These are phyloP conservation scores for Chalaropsis thielavioides DNA, from an alignment of 2,329 filamentous ascomycete species.

Conservation along the genomic window DNA sequence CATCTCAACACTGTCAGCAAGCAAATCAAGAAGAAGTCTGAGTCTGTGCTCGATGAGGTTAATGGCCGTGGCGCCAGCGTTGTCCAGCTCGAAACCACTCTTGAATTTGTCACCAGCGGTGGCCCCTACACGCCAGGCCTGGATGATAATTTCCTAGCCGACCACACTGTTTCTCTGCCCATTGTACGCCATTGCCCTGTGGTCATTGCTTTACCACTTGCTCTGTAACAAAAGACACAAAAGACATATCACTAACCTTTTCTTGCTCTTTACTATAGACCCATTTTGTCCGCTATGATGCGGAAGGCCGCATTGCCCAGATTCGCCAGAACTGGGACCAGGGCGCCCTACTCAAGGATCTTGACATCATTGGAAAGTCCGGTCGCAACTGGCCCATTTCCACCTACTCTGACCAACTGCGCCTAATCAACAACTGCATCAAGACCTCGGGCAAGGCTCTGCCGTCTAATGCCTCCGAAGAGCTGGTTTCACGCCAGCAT, in stretches of 20 bases:
- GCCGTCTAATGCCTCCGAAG: neutral
- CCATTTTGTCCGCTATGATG: constrained; percentile 78
- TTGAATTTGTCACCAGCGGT: constrained; percentile 70
- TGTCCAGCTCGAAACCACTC: constrained; percentile 65
- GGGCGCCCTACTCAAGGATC: constrained; percentile 76
- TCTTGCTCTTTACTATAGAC: constrained; percentile 35
- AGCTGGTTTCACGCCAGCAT: constrained; percentile 14
- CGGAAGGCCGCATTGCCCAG: constrained; percentile 62
- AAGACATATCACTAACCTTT: neutral
- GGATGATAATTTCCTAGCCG: constrained; percentile 86
- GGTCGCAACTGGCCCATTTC: constrained; percentile 91
- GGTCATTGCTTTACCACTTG: neutral
- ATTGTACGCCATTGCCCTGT: constrained; percentile 45
- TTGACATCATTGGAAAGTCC: constrained; percentile 82
- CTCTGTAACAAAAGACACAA: neutral
- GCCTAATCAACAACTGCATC: constrained; percentile 52
- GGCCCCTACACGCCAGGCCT: constrained; percentile 77
- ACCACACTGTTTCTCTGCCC: constrained; percentile 63
- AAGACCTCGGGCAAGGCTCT: constrained; percentile 31
- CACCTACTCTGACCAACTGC: constrained; percentile 71
- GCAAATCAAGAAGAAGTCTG: constrained; percentile 68
- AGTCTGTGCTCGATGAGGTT: constrained; percentile 59
- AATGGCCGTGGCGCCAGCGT: constrained; percentile 62
- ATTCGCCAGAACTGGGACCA: constrained; percentile 94
- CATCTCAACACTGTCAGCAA: constrained; percentile 59